Percentiles rank a stretch among this genome's conserved stretches.
These are phyloP conservation scores for Cadophora sp. DNA, from an alignment of 2,329 filamentous ascomycete genomes.

Conservation along the genomic window DNA sequence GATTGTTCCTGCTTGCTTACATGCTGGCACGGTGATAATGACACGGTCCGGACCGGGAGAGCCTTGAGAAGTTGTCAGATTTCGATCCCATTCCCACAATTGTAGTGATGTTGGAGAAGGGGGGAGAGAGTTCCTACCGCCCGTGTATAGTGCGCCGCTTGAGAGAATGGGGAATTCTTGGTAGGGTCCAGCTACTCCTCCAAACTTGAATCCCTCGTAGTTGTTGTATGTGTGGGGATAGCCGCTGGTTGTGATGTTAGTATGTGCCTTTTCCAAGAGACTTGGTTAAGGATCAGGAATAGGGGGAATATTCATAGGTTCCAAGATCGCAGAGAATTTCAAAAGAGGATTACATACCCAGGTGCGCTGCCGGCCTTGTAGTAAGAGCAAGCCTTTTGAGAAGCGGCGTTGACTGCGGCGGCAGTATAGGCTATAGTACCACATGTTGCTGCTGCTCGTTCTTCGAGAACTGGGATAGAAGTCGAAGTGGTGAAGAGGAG, in stretches of 20 bases:
- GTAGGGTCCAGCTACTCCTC: constrained; percentile 60
- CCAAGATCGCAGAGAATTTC: too few relatives aligned
- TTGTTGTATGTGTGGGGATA: constrained; percentile 67
- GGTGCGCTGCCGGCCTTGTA: constrained; percentile 45
- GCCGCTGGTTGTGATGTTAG: constrained; percentile 6
- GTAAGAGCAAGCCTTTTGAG: constrained; percentile 58
- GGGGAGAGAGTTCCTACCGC: constrained; percentile 51
- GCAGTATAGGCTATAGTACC: constrained; percentile 60
- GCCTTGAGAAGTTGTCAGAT: constrained; percentile 47
- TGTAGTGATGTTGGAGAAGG: background rate
- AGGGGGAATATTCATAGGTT: too few relatives aligned
- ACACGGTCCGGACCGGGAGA: constrained; percentile 72
- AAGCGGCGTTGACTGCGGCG: constrained; percentile 56
- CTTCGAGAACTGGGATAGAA: constrained; percentile 43
- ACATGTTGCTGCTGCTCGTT: constrained; percentile 58
- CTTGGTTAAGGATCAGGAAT: too few relatives aligned
- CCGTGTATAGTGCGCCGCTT: constrained; percentile 56
- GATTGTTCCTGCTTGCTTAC: constrained; percentile 65
- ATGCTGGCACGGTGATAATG: constrained; percentile 62
- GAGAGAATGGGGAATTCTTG: constrained; percentile 67
- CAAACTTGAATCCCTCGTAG: constrained; percentile 67
- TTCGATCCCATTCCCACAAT: background rate
- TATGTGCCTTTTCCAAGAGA: background rate
- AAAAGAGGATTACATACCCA: constrained; percentile 35
- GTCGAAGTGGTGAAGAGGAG: constrained; percentile 23